Percentiles rank a stretch among this genome's conserved stretches.
Conservation (phyloP, 768 basidiomycete species). For the Kwoniella mangroviensis region DNA sequence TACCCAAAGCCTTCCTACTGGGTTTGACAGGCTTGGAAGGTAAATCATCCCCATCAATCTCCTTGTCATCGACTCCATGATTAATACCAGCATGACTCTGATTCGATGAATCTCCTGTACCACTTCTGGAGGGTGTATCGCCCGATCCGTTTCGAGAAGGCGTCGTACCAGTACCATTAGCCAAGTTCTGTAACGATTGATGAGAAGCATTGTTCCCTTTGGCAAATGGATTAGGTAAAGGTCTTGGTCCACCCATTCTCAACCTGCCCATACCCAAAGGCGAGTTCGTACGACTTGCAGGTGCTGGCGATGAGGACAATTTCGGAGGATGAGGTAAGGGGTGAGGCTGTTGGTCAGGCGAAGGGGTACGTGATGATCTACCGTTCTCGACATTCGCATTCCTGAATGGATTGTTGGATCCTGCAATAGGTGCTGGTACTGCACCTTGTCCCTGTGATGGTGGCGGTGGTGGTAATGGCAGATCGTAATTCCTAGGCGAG, state of each 20-base stretch:
- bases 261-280: conserved; percentile 30
- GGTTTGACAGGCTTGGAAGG: conserved; percentile 63
- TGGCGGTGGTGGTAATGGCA: conserved; percentile 22
- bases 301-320: conserved; percentile 24
- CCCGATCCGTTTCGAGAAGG: conserved; percentile 25
- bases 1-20: conserved; percentile 86
- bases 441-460: not conserved
- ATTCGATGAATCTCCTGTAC: conserved; percentile 11
- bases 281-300: conserved; percentile 24
- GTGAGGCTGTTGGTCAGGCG: conserved; percentile 62
- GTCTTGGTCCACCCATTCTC: conserved; percentile 31
- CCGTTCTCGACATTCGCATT: conserved; percentile 2
- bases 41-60: conserved; percentile 41
- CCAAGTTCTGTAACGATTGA: conserved; percentile 14
- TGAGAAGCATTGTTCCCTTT: conserved; percentile 23
- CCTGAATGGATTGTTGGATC: conserved; percentile 27
- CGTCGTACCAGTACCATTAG: conserved; percentile 1
- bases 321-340: conserved; percentile 35
- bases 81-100: not conserved
- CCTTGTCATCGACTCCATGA: conserved; percentile 7
- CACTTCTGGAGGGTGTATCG: conserved; percentile 21
- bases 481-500: conserved; percentile 41
- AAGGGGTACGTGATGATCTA: conserved; percentile 69
- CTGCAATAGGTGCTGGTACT: not conserved
- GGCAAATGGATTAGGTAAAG: conserved; percentile 48